These are phyloP conservation scores for Xylaria sp. DNA, from an alignment of 2,329 filamentous ascomycete species.

Conservation along the genomic window DNA sequence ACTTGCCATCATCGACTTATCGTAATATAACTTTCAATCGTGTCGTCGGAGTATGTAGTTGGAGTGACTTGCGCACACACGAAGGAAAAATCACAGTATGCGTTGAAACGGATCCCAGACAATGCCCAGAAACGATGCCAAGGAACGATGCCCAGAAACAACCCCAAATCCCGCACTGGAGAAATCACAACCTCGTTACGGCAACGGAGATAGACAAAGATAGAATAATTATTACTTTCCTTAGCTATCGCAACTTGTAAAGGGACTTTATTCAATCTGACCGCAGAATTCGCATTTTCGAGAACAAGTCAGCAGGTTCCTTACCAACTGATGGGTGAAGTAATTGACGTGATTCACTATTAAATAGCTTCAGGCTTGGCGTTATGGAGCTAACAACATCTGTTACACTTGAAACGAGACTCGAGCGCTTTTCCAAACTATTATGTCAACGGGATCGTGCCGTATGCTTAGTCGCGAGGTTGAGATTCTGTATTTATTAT, in stretches of 20 bases:
- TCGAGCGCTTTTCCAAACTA: not conserved
- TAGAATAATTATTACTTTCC: not conserved
- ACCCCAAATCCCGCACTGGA: not conserved
- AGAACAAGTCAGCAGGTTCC: too few relatives aligned
- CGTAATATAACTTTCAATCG: not conserved
- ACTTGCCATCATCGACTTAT: not conserved
- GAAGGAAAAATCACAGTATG: not conserved
- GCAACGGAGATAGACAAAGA: not conserved
- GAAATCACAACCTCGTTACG: not conserved
- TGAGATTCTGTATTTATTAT: not conserved
- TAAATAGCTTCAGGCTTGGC: too few relatives aligned
- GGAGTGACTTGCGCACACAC: not conserved
- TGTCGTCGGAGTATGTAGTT: not conserved
- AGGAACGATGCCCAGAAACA: not conserved
- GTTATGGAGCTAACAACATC: not conserved
- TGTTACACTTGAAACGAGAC: not conserved
- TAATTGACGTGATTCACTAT: not conserved
- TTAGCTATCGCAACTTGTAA: not conserved
- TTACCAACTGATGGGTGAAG: not conserved
- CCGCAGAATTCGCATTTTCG: not conserved
- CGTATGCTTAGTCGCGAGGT: not conserved
- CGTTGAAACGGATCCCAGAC: conserved; percentile 21
- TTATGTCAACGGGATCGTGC: not conserved
- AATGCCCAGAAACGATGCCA: conserved; percentile 1
- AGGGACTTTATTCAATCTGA: not conserved